Evolutionary conservation across 441 rosid genomes (phyloP), one percentile per base, ranked within the genome.

Genomic region (Melastoma candidum): DNA sequence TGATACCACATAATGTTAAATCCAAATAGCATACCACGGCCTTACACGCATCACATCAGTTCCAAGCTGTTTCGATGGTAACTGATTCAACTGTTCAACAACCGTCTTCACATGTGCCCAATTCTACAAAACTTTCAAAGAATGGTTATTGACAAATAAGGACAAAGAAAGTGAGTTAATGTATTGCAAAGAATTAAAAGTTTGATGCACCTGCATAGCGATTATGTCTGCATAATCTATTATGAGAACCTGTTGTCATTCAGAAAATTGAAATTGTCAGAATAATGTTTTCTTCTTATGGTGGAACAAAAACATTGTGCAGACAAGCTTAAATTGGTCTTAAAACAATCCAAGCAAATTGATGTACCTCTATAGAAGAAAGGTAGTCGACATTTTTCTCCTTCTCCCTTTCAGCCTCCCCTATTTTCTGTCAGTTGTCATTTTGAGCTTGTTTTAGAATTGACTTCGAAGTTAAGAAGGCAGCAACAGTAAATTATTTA

Each of bases 211-310:
- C 95, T 93, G 98, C 95, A 86, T 78, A 50, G 95, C 74, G 66
- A 93, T 86, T 48, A 93, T 78, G 70, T 93, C 97, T 10, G 97
- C 95, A 65, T 93, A 93, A 73, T 93, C 98, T 64, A 93, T 74
- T 60, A 93, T 71, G 70, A 86, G 80, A 69, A 93, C 85, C 98
- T 93, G 83, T 59, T 66, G 55, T 27, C 17, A 36, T 25, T 11
- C 46, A 3, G n/a, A 48, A 57, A 36, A 4, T n/a, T 26, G 0
- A 13, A 27, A 11, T 29, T 39, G 24, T 9, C 36, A 29, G 7
- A 3, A 3, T 29, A 3, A 29, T 29, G 36, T 17, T 17, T 17
- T 17, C 22, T 29, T 3, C 36, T 29, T 29, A 29, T 3, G 36
- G 36, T 7, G 7, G 36, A 29, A 29, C 36, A 29, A 29, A 29